These are phyloP conservation scores for Aspergillus heteromorphus DNA, from an alignment of 495 filamentous ascomycete species.

Conservation along the genomic window DNA sequence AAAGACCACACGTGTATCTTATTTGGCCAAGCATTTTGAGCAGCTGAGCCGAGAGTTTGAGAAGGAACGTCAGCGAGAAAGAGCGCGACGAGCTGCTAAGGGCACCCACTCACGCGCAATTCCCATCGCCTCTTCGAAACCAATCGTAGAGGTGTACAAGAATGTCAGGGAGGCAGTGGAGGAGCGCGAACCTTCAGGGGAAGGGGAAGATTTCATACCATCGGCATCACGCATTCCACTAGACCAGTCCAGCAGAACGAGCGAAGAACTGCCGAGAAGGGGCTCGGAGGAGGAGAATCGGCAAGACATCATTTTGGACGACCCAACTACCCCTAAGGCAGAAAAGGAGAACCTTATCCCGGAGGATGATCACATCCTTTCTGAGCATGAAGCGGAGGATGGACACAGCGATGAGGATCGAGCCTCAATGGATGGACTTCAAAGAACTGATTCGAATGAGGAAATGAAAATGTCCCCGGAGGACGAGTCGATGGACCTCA, in stretches of 20 bases:
- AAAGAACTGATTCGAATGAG: conserved; percentile 59
- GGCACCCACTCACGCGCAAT: conserved; percentile 76
- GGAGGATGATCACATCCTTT: conserved; percentile 48
- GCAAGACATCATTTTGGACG: conserved; percentile 15
- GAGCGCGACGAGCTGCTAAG: conserved; percentile 74
- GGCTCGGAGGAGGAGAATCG: conserved; percentile 15
- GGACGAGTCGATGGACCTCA: conserved; percentile 52
- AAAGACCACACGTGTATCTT: conserved; percentile 72
- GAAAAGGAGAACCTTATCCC: conserved; percentile 47
- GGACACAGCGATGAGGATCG: conserved; percentile 63
- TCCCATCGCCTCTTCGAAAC: conserved; percentile 86
- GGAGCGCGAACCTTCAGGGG: conserved; percentile 70
- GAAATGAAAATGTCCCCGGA: conserved; percentile 55
- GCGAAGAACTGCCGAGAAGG: conserved; percentile 26
- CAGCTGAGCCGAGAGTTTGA: conserved; percentile 95
- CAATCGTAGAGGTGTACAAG: conserved; percentile 91
- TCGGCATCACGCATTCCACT: conserved; percentile 23
- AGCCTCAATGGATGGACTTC: conserved; percentile 58
- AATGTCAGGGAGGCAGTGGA: conserved; percentile 90
- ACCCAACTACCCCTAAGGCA: conserved; percentile 32
- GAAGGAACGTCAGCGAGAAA: conserved; percentile 83
- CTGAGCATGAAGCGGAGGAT: conserved; percentile 64
- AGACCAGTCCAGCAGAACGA: conserved; percentile 23
- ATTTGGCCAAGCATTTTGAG: conserved; percentile 90
- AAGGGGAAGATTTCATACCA: conserved; percentile 43